Evolutionary conservation across 192 early-diverging fungal species (phyloP), one percentile per base, ranked within the genome.

Genomic region (Diversispora epigaea): DNA sequence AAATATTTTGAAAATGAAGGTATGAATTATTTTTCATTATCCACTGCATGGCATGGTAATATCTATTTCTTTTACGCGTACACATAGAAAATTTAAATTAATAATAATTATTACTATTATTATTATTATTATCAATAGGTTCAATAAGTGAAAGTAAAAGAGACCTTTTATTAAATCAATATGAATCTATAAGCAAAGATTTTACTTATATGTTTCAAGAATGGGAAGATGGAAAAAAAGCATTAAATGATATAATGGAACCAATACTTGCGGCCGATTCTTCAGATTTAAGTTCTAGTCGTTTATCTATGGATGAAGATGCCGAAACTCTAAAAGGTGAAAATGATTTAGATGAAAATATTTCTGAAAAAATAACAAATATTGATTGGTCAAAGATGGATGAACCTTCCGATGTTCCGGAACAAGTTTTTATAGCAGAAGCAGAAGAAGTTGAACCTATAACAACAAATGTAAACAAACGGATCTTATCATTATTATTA

Each of bases 191-290:
- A 49, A 49, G 14, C 25, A 75, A 81, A 58, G 86, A 84, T 58
- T 81, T 87, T 54, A 65, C 74, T 4, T 79, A 81, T 65, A 87
- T 87, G 80, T 71, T 80, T 12, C 60, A 76, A 3, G 86, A 87
- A 79, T 87, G 86, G 86, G 79, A 85, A 58, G 58, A 78, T 40
- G 86, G 86, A 66, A 82, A 80, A 72, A 60, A 76, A 15, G 83
- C 83, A 21, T 77, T 87, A 14, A 52, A 40, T n/a, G 49, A 80
- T 1, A 78, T 84, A 40, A 74, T 85, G 52, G 72, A 82, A 3
- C 83, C 83, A 4, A 50, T 55, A 3, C 17, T 62, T 12, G 58
- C 40, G n/a, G 76, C 47, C 2, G 25, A 32, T 32, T 32, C 25
- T 56, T 22, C 72, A 17, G 68, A 70, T 55, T 63, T 66, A 47